Evolutionary conservation across 306 rosid genomes (phyloP).

Genomic region (Lathyrus sativus): DNA sequence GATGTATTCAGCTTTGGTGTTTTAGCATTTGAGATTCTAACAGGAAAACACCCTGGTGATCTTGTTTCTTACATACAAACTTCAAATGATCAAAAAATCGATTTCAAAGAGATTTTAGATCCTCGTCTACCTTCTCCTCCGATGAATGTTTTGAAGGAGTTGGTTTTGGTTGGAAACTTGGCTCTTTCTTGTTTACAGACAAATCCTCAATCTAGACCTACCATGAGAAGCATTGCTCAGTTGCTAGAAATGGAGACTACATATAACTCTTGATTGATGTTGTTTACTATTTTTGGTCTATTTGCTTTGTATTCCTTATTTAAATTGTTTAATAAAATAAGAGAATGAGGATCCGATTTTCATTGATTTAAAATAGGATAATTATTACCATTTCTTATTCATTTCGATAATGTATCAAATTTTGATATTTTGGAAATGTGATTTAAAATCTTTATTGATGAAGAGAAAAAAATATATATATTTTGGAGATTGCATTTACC

Average conservation of each 20-base stretch:
- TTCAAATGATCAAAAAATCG: background rate
- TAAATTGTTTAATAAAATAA: too few relatives aligned
- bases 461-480: too few relatives aligned
- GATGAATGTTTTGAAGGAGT: constrained; percentile 9
- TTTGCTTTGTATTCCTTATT: background rate
- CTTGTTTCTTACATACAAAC: constrained; percentile 42
- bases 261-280: background rate
- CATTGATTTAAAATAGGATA: too few relatives aligned
- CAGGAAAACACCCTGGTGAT: constrained; percentile 46
- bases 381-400: too few relatives aligned
- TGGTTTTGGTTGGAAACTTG: constrained; percentile 25
- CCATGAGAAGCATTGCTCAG: constrained; percentile 38
- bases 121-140: constrained; percentile 33
- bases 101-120: constrained; percentile 39
- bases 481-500: too few relatives aligned
- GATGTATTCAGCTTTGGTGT: constrained; percentile 50
- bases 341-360: too few relatives aligned
- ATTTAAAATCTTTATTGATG: too few relatives aligned
- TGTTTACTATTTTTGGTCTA: background rate
- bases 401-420: too few relatives aligned
- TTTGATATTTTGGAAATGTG: too few relatives aligned
- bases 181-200: constrained; percentile 35
- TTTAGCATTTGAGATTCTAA: constrained; percentile 38
- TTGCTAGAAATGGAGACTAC: constrained; percentile 30
- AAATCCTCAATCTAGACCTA: constrained; percentile 41